Evolutionary conservation across 108 stramenopile species (phyloP).

Genomic region (Fistulifera pelliculosa): DNA sequence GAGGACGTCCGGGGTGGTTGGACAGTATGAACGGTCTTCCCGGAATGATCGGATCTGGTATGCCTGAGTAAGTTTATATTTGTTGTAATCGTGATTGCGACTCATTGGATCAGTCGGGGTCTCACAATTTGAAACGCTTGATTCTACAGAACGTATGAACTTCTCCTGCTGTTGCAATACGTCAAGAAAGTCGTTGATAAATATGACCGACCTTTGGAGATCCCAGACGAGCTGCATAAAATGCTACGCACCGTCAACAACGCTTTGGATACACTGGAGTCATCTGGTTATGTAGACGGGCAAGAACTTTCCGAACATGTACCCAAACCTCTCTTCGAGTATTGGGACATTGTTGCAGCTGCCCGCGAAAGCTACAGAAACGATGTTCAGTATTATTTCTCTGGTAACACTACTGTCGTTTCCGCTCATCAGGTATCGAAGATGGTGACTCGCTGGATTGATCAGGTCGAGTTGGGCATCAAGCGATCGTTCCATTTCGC

Average conservation of each 20-base stretch:
- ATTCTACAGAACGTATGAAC: conserved; percentile 62
- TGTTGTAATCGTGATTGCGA: background rate
- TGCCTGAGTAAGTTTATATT: conserved; percentile 2
- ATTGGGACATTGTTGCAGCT: conserved; percentile 84
- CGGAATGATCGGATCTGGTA: conserved; percentile 23
- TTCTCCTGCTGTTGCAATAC: conserved; percentile 74
- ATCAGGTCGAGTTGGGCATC: conserved; percentile 72
- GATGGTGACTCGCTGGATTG: conserved; percentile 64
- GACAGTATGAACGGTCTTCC: conserved; percentile 97
- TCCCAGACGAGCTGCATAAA: conserved; percentile 65
- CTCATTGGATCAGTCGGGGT: conserved; percentile 37
- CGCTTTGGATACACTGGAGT: conserved; percentile 64
- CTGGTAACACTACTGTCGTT: conserved; percentile 57
- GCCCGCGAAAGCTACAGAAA: conserved; percentile 84
- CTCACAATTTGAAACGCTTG: conserved; percentile 80
- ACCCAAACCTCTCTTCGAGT: conserved; percentile 74
- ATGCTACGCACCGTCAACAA: conserved; percentile 64
- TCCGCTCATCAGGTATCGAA: conserved; percentile 43
- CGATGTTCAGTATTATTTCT: conserved; percentile 76
- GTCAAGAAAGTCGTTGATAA: conserved; percentile 60
- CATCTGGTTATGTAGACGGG: conserved; percentile 56
- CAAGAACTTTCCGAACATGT: conserved; percentile 56
- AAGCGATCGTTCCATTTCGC: conserved; percentile 72
- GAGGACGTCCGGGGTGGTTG: conserved; percentile 93
- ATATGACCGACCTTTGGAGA: conserved; percentile 54